A percentile compares a stretch with the other conserved stretches of the same genome.
phyloP scores from a whole-genome alignment of 2,329 filamentous ascomycete genomes.

The Karstenula rhodostoma region DNA sequence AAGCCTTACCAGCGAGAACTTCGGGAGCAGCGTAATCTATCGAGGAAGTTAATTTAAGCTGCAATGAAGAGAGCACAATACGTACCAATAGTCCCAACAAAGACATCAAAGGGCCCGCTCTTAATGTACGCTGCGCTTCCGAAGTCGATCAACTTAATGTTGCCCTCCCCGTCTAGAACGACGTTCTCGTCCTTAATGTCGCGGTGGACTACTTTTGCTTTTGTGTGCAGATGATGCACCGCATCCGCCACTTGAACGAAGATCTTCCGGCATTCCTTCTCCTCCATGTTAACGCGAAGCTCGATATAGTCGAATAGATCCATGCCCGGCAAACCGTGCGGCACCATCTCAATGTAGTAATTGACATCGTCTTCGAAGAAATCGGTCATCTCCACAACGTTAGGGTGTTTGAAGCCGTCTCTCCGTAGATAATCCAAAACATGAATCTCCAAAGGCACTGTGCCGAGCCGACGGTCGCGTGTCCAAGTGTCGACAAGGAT shows the following conservation, averaged over 20 bases:
- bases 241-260: slow-evolving; percentile 93
- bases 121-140: slow-evolving; percentile 98
- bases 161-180: slow-evolving; percentile 91
- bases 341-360: slow-evolving; percentile 99
- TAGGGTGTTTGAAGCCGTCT: slow-evolving; percentile 70
- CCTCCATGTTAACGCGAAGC: slow-evolving; percentile 93
- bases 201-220: slow-evolving; percentile 90
- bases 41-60: slow-evolving; percentile 16
- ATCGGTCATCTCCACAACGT: slow-evolving; percentile 74
- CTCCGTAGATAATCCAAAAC: slow-evolving; percentile 91
- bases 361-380: slow-evolving; percentile 83
- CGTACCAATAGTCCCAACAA: slow-evolving; percentile 97
- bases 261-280: slow-evolving; percentile 90
- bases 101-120: slow-evolving; percentile 97
- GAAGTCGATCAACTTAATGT: slow-evolving; percentile 98
- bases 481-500: slow-evolving; percentile 99
- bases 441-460: slow-evolving; percentile 95
- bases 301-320: slow-evolving; percentile 99
- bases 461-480: slow-evolving; percentile 88
- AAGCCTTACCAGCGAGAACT: slow-evolving; percentile 89
- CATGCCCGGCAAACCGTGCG: slow-evolving; percentile 95
- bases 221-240: slow-evolving; percentile 88
- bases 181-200: slow-evolving; percentile 99
- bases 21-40: slow-evolving; percentile 98
- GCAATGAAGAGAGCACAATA: slow-evolving; percentile 15